These are phyloP conservation scores for Coemansia umbellata DNA, from an alignment of 192 early-diverging fungal genomes.

Conservation along the genomic window DNA sequence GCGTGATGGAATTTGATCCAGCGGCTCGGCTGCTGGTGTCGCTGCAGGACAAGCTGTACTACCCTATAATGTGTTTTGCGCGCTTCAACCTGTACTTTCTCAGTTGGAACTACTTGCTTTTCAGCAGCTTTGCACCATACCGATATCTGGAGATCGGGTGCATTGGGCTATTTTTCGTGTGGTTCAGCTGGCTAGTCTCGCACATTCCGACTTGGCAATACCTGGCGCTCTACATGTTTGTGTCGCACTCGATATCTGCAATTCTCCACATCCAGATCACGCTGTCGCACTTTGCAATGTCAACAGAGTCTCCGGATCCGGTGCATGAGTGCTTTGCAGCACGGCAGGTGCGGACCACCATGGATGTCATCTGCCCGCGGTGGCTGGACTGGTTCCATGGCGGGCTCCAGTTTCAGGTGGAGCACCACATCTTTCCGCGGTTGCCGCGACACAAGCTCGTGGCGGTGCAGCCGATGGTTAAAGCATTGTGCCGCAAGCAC, in stretches of 20 bases:
- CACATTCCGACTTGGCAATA: slow-evolving; percentile 64
- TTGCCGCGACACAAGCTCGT: slow-evolving; percentile 87
- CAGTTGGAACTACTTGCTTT: slow-evolving; percentile 65
- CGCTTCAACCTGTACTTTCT: slow-evolving; percentile 87
- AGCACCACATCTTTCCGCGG: slow-evolving; percentile 94
- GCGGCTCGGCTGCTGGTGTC: slow-evolving; percentile 71
- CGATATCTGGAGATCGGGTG: slow-evolving; percentile 71
- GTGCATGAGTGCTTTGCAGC: slow-evolving; percentile 75
- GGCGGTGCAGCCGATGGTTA: slow-evolving; percentile 64
- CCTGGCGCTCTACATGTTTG: slow-evolving; percentile 61
- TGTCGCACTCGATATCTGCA: slow-evolving; percentile 80
- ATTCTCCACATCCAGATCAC: slow-evolving; percentile 96
- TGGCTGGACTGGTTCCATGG: slow-evolving; percentile 99
- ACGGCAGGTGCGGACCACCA: slow-evolving; percentile 85
- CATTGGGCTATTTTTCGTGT: slow-evolving; percentile 71
- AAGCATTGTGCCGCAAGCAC: slow-evolving; percentile 70
- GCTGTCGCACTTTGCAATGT: slow-evolving; percentile 95
- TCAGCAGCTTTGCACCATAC: slow-evolving; percentile 63
- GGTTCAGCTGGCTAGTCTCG: slow-evolving; percentile 71
- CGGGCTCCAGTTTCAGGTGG: slow-evolving; percentile 93
- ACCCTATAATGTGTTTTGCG: slow-evolving; percentile 82
- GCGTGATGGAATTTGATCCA: slow-evolving; percentile 75
- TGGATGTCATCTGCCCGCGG: slow-evolving; percentile 92
- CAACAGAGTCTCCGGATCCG: slow-evolving; percentile 64
- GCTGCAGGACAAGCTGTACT: slow-evolving; percentile 84